Base-by-base conservation (phyloP, 2,329 filamentous ascomycete species). In the Microcyclospora tardicrescens region DNA sequence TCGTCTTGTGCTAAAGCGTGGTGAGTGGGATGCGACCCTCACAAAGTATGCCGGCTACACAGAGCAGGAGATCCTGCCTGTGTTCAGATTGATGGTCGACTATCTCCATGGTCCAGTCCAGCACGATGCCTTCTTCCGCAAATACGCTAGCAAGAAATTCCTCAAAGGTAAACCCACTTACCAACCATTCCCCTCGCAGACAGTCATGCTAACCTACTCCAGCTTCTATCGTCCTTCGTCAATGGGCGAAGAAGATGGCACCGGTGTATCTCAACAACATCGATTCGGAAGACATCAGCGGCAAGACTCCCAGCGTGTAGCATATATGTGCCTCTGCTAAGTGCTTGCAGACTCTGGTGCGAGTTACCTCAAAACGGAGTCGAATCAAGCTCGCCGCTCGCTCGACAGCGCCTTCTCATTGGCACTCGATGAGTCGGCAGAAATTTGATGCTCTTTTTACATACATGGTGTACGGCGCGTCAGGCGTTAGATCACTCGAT, bases 71-170 rank as follows among this genome's bases (percentile, higher is more conserved):
- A 86, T 98, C 51, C 76, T 89, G 60, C 89, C 89, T 10, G 84
- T 96, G 31, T 84, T 94, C 57, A 75, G 81, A 53, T 73, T 96
- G 44, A 95, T 98, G 87, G 78, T 98, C 44, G 87, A 98, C 62
- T 98, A 98, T 60, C 79, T 98, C 30, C 82, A 83, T 42, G 79
- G 84, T 10, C 91, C 89, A 16, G 83, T 95, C 38, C 75, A 80
- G 33, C 91, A 98, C 57, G 89, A 96, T 61, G 93, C 91, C 29
- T 95, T 98, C 72, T 96, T 95, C 73, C 94, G 93, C 75, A 98
- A 98, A 66, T 98, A 98, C 61, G 91, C 91, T 40, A 93, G 85
- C 75, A 98, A 96, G 72, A 95, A 94, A 67, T 98, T 96, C 67
- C 68, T 96, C 54, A 98, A 98, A 70, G 87, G 89, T 94, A 77